A percentile compares a stretch with the other conserved stretches of the same genome.
These are phyloP conservation scores for Grosmannia penicillata DNA, from an alignment of 2,329 filamentous ascomycete genomes.

Conservation along the genomic window DNA sequence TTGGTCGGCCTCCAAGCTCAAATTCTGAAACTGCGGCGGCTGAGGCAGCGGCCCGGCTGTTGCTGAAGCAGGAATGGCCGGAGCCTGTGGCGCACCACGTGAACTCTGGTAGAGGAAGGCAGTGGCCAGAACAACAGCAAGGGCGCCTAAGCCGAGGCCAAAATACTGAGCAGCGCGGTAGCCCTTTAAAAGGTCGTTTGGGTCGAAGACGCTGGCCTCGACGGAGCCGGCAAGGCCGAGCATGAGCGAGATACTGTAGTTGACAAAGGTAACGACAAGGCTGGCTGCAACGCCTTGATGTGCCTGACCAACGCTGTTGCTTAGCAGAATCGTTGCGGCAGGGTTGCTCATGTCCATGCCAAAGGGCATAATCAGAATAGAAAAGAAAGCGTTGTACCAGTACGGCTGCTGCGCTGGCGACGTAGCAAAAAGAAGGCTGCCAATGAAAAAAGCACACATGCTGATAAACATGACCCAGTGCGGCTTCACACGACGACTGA, in stretches of 20 bases:
- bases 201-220: slow-evolving; percentile 25
- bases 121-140: slow-evolving; percentile 20
- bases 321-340: slow-evolving; percentile 44
- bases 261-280: slow-evolving; percentile 49
- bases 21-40: too few relatives aligned
- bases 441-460: slow-evolving; percentile 26
- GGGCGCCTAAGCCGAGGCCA: slow-evolving; percentile 23
- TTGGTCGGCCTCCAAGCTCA: too few relatives aligned
- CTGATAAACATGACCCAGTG: slow-evolving; percentile 28
- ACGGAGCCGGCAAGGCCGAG: slow-evolving; percentile 53
- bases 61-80: slow-evolving; percentile 7
- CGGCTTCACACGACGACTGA: slow-evolving; percentile 21
- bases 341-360: slow-evolving; percentile 57
- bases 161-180: slow-evolving; percentile 25
- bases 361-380: slow-evolving; percentile 41
- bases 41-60: background rate
- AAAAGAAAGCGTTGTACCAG: slow-evolving; percentile 49
- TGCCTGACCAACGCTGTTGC: slow-evolving; percentile 30
- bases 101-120: slow-evolving; percentile 15
- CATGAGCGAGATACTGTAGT: slow-evolving; percentile 52
- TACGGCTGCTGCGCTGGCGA: slow-evolving; percentile 42
- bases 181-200: slow-evolving; percentile 16
- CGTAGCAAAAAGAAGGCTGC: slow-evolving; percentile 27
- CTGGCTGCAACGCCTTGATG: slow-evolving; percentile 33
- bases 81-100: too few relatives aligned